A percentile compares a stretch with the other conserved stretches of the same genome.
Conservation (phyloP, 495 filamentous ascomycete species). For the Penicillium silybi region DNA sequence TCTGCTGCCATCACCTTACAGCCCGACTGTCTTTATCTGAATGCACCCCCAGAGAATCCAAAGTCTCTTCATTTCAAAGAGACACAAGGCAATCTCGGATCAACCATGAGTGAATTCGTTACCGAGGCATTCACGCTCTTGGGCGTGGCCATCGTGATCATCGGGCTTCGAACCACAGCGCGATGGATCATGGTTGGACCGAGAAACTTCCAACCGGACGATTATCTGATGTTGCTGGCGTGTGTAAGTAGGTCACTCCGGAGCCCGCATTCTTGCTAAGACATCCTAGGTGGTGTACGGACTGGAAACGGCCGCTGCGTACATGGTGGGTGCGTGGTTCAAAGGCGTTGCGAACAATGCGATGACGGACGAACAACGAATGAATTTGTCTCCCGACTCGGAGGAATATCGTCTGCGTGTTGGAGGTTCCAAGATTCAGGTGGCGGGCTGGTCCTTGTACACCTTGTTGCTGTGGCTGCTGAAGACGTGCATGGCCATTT, state of each 20-base stretch:
- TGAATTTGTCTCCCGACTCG: slow-evolving; percentile 36
- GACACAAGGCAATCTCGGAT: not conserved
- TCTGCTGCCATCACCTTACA: not conserved
- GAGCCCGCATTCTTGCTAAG: not conserved
- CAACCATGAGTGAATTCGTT: slow-evolving; percentile 32
- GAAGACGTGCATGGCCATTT: slow-evolving; percentile 56
- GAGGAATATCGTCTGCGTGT: slow-evolving; percentile 48
- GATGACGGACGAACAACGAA: slow-evolving; percentile 49
- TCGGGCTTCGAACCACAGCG: slow-evolving; percentile 45
- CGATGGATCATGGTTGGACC: slow-evolving; percentile 50
- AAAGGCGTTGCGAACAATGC: slow-evolving; percentile 50
- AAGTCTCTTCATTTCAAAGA: not conserved
- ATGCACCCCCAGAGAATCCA: slow-evolving; percentile 8
- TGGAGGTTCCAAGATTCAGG: slow-evolving; percentile 54
- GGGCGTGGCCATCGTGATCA: slow-evolving; percentile 44
- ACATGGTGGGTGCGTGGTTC: slow-evolving; percentile 46
- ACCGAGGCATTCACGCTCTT: slow-evolving; percentile 53
- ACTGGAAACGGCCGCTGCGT: slow-evolving; percentile 44
- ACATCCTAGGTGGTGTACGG: slow-evolving; percentile 29
- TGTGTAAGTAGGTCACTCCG: slow-evolving; percentile 33
- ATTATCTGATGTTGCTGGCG: slow-evolving; percentile 57
- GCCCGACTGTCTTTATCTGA: slow-evolving; percentile 17
- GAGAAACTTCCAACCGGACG: slow-evolving; percentile 49
- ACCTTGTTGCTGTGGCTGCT: slow-evolving; percentile 54
- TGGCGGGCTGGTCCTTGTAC: slow-evolving; percentile 56